These are phyloP conservation scores for Prunus mongolica DNA, from an alignment of 306 rosid genomes.

Conservation along the genomic window DNA sequence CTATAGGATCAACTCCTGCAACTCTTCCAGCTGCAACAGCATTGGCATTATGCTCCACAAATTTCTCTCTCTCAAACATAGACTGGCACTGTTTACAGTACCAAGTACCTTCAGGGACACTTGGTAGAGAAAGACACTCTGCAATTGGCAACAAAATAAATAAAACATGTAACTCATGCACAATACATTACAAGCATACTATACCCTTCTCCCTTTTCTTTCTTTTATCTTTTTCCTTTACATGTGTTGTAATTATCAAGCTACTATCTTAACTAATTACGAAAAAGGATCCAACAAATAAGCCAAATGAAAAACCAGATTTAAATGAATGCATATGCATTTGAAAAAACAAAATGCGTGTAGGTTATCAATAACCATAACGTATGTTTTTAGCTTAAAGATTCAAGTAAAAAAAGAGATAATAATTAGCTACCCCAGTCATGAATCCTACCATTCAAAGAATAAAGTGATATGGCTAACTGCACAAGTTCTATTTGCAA, in stretches of 20 bases:
- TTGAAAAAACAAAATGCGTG: background rate
- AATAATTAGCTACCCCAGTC: background rate
- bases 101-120: slow-evolving; percentile 67
- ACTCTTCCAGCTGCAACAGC: slow-evolving; percentile 79
- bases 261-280: slow-evolving; percentile 1
- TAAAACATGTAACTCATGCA: background rate
- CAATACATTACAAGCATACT: background rate
- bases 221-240: background rate
- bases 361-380: background rate
- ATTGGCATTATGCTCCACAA: slow-evolving; percentile 56
- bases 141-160: slow-evolving; percentile 27
- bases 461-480: background rate
- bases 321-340: background rate
- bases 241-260: background rate
- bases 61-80: slow-evolving; percentile 51
- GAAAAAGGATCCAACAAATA: background rate
- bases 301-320: background rate
- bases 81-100: slow-evolving; percentile 84
- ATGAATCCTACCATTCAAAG: background rate
- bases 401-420: background rate
- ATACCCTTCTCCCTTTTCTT: background rate
- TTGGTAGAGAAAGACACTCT: slow-evolving; percentile 75
- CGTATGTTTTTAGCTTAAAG: background rate
- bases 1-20: slow-evolving; percentile 61
- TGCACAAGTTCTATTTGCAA: background rate